Evolutionary conservation across 2,329 filamentous ascomycete species (phyloP).

Genomic region (Geosmithia putterillii): DNA sequence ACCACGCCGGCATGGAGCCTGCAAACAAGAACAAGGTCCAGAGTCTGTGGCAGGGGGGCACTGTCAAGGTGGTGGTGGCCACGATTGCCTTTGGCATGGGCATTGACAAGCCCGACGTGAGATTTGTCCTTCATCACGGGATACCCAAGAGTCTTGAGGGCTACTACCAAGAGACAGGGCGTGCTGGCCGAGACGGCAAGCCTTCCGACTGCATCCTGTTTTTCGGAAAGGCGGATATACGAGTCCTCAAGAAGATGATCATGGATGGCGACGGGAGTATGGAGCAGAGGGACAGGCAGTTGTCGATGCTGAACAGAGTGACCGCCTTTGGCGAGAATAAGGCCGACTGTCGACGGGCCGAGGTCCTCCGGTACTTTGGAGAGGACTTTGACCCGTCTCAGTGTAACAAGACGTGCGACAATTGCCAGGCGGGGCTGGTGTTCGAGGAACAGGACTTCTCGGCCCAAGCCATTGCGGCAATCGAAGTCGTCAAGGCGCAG

Average conservation of each 20-base stretch:
- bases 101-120: constrained; percentile 96
- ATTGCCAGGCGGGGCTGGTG: constrained; percentile 61
- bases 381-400: constrained; percentile 63
- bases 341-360: constrained; percentile 73
- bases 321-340: constrained; percentile 83
- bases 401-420: constrained; percentile 74
- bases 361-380: constrained; percentile 89
- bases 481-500: constrained; percentile 54
- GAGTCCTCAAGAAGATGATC: constrained; percentile 68
- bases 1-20: constrained; percentile 68
- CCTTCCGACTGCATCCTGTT: constrained; percentile 82
- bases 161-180: constrained; percentile 96
- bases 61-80: constrained; percentile 81
- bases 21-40: constrained; percentile 61
- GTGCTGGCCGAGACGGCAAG: constrained; percentile 83
- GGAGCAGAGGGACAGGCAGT: constrained; percentile 75
- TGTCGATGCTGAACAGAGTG: constrained; percentile 74
- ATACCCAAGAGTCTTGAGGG: constrained; percentile 93
- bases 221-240: constrained; percentile 70
- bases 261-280: constrained; percentile 61
- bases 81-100: constrained; percentile 99
- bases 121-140: constrained; percentile 89
- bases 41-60: constrained; percentile 68
- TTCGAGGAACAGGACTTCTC: constrained; percentile 72
- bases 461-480: constrained; percentile 55